A percentile compares a stretch with the other conserved stretches of the same genome.
phyloP scores from a whole-genome alignment of 2,329 filamentous ascomycete genomes.

The Cytospora paraplurivora region DNA sequence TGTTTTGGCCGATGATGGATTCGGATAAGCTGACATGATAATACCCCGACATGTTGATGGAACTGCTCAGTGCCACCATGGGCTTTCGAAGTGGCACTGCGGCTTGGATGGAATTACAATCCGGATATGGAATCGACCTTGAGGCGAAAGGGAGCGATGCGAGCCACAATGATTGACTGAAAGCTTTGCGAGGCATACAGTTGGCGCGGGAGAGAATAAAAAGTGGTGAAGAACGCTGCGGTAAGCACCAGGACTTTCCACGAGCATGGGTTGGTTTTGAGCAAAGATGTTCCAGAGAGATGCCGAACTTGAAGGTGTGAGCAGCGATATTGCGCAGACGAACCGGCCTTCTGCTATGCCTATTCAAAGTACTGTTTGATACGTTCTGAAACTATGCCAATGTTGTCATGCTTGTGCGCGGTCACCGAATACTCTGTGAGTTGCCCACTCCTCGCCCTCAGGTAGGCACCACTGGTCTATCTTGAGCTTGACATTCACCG shows the following conservation, averaged over 20 bases:
- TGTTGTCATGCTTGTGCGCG: not conserved
- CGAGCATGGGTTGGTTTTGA: not conserved
- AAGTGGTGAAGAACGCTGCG: not conserved
- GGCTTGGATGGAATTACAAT: not conserved
- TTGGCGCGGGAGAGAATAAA: no score
- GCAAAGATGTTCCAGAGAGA: not conserved
- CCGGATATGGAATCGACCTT: not conserved
- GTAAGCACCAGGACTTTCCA: not conserved
- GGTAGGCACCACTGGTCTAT: not conserved
- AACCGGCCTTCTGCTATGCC: not conserved
- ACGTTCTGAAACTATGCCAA: not conserved
- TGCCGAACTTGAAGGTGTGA: not conserved
- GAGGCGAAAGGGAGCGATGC: not conserved
- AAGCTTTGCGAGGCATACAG: no score
- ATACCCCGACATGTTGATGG: not conserved
- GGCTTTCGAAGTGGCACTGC: not conserved
- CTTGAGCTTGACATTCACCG: conserved; percentile 25
- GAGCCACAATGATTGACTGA: no score
- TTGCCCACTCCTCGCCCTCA: no score
- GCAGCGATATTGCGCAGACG: not conserved
- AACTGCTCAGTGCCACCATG: not conserved
- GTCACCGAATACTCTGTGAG: not conserved
- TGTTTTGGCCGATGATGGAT: not conserved
- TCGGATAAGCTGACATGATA: not conserved
- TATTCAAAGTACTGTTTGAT: not conserved